Evolutionary conservation across 2,329 filamentous ascomycete species (phyloP).

Genomic region (Corniculantispora saksenae): DNA sequence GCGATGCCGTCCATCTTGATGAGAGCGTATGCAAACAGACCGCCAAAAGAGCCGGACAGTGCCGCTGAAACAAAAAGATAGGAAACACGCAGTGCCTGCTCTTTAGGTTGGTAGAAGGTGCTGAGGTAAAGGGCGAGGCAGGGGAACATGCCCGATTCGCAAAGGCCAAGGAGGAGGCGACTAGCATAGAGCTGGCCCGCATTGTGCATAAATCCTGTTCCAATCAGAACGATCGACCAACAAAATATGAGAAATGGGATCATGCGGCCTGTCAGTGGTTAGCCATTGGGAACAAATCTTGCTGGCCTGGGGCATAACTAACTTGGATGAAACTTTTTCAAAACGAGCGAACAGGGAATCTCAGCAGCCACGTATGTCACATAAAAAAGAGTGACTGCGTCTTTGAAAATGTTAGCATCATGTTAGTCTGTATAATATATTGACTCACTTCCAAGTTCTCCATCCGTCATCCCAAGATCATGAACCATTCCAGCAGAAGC

Average conservation of each 20-base stretch:
- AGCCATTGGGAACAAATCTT: background rate
- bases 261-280: slow-evolving; percentile 19
- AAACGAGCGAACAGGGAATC: slow-evolving; percentile 32
- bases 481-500: slow-evolving; percentile 33
- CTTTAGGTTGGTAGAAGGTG: slow-evolving; percentile 18
- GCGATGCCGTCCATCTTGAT: slow-evolving; percentile 32
- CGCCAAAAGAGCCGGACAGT: slow-evolving; percentile 40
- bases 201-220: slow-evolving; percentile 29
- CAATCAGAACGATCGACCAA: slow-evolving; percentile 24
- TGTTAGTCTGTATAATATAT: background rate
- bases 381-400: slow-evolving; percentile 31
- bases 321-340: slow-evolving; percentile 32
- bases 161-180: slow-evolving; percentile 16
- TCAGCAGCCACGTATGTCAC: slow-evolving; percentile 34
- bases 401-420: slow-evolving; percentile 10
- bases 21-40: slow-evolving; percentile 41
- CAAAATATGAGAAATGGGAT: slow-evolving; percentile 24
- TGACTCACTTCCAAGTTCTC: slow-evolving; percentile 27
- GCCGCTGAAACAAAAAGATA: slow-evolving; percentile 42
- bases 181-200: slow-evolving; percentile 23
- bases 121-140: slow-evolving; percentile 19
- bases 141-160: slow-evolving; percentile 20
- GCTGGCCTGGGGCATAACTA: background rate
- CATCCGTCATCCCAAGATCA: slow-evolving; percentile 39
- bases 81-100: slow-evolving; percentile 29